Percentiles rank a stretch among this genome's conserved stretches.
Evolutionary conservation across 352 stramenopile genomes (phyloP).

Genomic region (Blastocystis sp.): DNA sequence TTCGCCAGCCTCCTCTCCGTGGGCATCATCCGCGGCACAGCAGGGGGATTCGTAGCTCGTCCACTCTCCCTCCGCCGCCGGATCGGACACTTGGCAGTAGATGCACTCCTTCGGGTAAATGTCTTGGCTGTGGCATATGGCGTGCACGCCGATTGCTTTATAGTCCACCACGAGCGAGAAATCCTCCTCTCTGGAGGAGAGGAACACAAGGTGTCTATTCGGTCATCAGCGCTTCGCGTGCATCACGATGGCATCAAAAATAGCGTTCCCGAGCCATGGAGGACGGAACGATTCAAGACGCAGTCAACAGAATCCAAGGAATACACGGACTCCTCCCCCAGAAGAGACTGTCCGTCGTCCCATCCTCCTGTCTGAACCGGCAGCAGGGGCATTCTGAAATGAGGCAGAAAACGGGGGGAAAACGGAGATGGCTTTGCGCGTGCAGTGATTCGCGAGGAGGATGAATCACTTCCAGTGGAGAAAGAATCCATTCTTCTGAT

Average conservation of each 20-base stretch:
- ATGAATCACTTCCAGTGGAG: neutral
- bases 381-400: neutral
- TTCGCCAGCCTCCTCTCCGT: neutral
- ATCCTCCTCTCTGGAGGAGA: conserved; percentile 13
- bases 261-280: conserved; percentile 3
- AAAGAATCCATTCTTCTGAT: neutral
- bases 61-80: neutral
- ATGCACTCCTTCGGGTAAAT: conserved; percentile 58
- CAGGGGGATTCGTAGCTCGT: neutral
- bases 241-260: neutral
- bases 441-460: conserved; percentile 38
- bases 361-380: conserved; percentile 10
- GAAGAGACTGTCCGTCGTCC: neutral
- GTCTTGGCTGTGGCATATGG: conserved; percentile 52
- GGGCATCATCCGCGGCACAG: neutral
- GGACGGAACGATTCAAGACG: neutral
- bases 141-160: conserved; percentile 57
- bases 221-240: neutral
- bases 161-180: conserved; percentile 46
- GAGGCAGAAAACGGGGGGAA: neutral
- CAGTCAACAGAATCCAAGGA: conserved; percentile 11
- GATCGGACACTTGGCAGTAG: conserved; percentile 60
- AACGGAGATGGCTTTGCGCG: neutral
- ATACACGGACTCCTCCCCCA: neutral
- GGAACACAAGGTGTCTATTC: conserved; percentile 12